These are phyloP conservation scores for Pichia paraexigua DNA, from an alignment of 805 yeast species.

Conservation along the genomic window DNA sequence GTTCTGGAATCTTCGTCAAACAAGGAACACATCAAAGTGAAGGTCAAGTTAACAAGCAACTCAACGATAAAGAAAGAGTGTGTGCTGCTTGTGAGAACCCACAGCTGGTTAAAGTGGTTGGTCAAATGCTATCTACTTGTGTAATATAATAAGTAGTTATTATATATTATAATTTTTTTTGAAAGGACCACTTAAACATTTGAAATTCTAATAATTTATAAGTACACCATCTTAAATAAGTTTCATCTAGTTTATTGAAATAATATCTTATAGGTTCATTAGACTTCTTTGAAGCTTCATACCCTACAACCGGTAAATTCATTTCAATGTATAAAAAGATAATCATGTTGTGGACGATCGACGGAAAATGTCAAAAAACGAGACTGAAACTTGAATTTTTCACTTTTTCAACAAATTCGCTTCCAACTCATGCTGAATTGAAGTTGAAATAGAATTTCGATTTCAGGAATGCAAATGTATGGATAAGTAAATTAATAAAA, in stretches of 20 bases:
- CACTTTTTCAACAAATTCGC: background rate
- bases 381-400: no score
- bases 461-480: background rate
- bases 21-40: constrained; percentile 96
- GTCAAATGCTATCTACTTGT: constrained; percentile 86
- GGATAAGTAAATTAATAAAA: background rate
- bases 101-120: constrained; percentile 81
- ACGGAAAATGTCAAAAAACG: background rate
- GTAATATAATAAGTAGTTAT: background rate
- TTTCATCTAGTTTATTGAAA: no score
- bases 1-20: constrained; percentile 72
- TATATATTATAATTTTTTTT: no score
- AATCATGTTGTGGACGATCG: background rate
- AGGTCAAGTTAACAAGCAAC: constrained; percentile 89
- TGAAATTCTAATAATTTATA: no score
- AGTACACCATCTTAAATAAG: no score
- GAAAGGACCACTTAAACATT: no score
- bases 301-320: no score
- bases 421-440: background rate
- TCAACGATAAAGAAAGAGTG: constrained; percentile 94
- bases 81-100: constrained; percentile 98
- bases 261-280: no score
- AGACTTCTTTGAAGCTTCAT: no score
- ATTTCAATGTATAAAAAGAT: no score
- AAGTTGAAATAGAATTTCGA: no score